Conservation (phyloP, 2,329 filamentous ascomycete genomes). For the Fusarium concolor region DNA sequence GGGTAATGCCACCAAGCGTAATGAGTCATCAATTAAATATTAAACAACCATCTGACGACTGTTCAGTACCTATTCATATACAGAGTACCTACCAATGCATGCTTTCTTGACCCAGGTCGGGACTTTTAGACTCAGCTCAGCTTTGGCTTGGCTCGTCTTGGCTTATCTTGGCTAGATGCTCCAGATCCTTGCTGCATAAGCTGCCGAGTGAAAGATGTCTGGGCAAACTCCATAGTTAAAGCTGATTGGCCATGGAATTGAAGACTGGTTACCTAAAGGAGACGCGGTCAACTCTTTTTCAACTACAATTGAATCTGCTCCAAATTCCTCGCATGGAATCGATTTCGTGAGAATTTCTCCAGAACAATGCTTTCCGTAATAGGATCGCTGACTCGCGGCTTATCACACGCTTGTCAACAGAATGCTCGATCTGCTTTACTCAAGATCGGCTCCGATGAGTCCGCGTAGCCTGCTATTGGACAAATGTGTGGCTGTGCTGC, state of each 20-base stretch:
- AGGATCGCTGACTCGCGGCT: neutral
- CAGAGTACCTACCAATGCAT: too few species aligned
- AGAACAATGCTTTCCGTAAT: too few species aligned
- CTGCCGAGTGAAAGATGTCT: constrained; percentile 19
- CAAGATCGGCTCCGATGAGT: neutral
- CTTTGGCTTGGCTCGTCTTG: constrained; percentile 10
- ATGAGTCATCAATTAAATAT: neutral
- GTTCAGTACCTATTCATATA: neutral
- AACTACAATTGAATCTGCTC: constrained; percentile 16
- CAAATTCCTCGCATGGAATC: neutral
- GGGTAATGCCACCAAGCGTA: neutral
- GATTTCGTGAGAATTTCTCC: neutral
- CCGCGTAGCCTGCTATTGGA: neutral
- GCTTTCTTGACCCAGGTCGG: neutral
- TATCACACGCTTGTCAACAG: neutral
- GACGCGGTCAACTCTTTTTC: constrained; percentile 32
- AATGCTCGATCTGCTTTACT: neutral
- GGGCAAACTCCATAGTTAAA: neutral
- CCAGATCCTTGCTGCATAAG: constrained; percentile 33
- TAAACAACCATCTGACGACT: neutral
- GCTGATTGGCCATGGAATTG: constrained; percentile 29
- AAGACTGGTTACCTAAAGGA: constrained; percentile 22
- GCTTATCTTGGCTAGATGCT: constrained; percentile 17
- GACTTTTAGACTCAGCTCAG: constrained; percentile 9
- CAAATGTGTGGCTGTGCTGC: constrained; percentile 8